Evolutionary conservation across 202 grass and related monocot species (phyloP).

Genomic region (Bolboschoenoplectus hybrid): DNA sequence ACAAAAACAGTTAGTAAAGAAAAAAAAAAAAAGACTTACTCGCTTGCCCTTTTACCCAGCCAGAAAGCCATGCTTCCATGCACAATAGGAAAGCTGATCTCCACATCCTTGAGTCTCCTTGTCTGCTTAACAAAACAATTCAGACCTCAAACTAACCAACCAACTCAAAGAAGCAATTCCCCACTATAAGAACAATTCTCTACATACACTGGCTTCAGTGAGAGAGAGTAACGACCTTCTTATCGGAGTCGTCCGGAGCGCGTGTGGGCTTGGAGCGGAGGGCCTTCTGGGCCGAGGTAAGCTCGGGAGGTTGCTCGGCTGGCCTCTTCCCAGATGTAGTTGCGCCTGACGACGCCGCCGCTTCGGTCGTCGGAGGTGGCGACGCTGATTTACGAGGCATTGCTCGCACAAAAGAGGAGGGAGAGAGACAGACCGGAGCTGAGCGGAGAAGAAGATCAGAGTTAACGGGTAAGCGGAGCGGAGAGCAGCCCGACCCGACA

Average conservation of each 20-base stretch:
- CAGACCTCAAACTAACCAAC: not conserved
- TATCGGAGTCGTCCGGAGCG: conserved; percentile 49
- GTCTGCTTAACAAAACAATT: conserved; percentile 45
- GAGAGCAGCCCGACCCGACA: no score
- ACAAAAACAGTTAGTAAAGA: not conserved
- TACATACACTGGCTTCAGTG: no score
- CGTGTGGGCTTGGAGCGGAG: conserved; percentile 56
- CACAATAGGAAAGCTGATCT: conserved; percentile 88
- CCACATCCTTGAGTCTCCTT: conserved; percentile 89
- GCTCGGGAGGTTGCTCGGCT: conserved; percentile 25
- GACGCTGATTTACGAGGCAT: conserved; percentile 37
- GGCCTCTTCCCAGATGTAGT: conserved; percentile 19
- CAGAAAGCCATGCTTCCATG: conserved; percentile 87
- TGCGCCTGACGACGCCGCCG: not conserved
- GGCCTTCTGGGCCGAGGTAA: conserved; percentile 51
- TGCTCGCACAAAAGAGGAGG: no score
- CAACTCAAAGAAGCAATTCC: not conserved
- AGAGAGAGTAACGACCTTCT: conserved; percentile 41
- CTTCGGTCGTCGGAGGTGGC: conserved; percentile 7
- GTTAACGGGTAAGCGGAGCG: no score
- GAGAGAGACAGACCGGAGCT: no score
- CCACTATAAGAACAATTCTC: not conserved
- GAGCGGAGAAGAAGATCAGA: no score
- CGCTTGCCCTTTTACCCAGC: conserved; percentile 92
- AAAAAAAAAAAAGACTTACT: conserved; percentile 47